These are phyloP conservation scores for Rosa persica DNA, from an alignment of 306 rosid genomes.

Conservation along the genomic window DNA sequence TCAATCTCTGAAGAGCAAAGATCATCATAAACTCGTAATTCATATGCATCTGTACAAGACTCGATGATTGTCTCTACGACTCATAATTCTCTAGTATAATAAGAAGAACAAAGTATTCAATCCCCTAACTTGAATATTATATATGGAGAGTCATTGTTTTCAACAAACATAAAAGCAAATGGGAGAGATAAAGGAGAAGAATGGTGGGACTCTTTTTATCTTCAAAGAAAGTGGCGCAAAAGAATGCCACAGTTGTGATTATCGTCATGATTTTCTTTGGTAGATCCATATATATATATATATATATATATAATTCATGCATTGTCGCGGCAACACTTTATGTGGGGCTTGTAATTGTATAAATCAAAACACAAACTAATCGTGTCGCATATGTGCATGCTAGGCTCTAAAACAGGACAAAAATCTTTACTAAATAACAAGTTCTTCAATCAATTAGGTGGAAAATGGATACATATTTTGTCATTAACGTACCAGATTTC, in stretches of 20 bases:
- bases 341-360: slow-evolving; percentile 7
- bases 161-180: slow-evolving; percentile 9
- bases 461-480: not conserved
- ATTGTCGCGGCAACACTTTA: slow-evolving; percentile 6
- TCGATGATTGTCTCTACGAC: not conserved
- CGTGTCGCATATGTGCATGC: not conserved
- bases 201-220: slow-evolving; percentile 16
- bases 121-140: not conserved
- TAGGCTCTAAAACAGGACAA: slow-evolving; percentile 1
- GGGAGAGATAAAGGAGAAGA: slow-evolving; percentile 1
- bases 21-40: not conserved
- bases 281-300: not conserved
- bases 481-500: not conserved
- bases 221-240: slow-evolving; percentile 22
- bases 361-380: not conserved
- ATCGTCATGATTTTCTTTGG: slow-evolving; percentile 19
- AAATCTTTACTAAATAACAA: not conserved
- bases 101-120: not conserved
- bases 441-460: not conserved
- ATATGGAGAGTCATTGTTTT: slow-evolving; percentile 2
- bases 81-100: not conserved
- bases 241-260: slow-evolving; percentile 22
- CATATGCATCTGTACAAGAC: not conserved
- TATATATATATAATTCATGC: not conserved
- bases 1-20: not conserved